Evolutionary conservation across 805 yeast genomes (phyloP), one percentile per base, ranked within the genome.

Genomic region (Alloascoidea africana): DNA sequence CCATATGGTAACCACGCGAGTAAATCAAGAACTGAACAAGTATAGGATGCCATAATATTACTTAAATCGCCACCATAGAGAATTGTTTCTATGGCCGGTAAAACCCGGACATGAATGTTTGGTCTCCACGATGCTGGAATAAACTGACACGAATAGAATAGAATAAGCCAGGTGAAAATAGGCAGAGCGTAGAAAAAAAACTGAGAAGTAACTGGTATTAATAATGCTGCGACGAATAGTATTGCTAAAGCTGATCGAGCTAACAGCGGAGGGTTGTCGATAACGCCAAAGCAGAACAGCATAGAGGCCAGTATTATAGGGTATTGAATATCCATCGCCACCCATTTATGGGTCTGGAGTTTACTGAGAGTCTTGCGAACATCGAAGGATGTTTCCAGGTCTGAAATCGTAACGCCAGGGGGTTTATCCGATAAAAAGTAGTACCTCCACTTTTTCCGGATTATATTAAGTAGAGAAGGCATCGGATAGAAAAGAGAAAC

Each of bases 1-100:
- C 98, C 98, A 53, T 89, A 89, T 1, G 98, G 97, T 32, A 89
- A 58, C 96, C 96, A 87, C 3, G 96, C 96, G 36, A 84, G 48
- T 13, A 87, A 63, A 53, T 87, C 97, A 39, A 83, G 60, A 4
- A 73, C 47, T 2, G 79, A 55, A 43, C 66, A 70, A 14, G 80
- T 76, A 13, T 75, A 64, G 4, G 87, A 71, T 1, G 96, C 91
- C 49, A 86, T 66, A 17, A 87, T 74, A 47, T 80, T 82, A 38
- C 87, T 76, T 49, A 89, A 65, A 57, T 89, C 82, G 50, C 87
- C 95, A 38, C 96, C 96, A 52, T 85, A 87, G 41, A 89, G 61
- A 39, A 87, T 80, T 32, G 96, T 84, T 56, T 87, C 97, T 60
- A 86, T 65, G 2, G 94, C 91, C 0, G 97, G 96, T 36, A 87